Evolutionary conservation across 2,329 filamentous ascomycete species (phyloP).

Genomic region (Clonostachys byssicola): DNA sequence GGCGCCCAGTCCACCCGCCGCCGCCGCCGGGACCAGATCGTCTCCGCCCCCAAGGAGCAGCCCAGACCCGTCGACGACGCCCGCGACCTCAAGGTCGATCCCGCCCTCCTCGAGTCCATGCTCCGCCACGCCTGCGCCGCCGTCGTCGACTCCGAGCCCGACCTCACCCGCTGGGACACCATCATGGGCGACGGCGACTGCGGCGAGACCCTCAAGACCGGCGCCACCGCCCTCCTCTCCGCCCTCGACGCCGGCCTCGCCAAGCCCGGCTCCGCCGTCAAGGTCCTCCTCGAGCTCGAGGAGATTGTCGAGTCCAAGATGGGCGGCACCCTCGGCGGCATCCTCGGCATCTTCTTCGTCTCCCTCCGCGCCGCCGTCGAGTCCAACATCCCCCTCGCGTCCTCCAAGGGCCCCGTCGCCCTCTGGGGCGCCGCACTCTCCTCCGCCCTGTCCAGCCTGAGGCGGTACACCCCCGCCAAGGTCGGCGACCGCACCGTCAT

Average conservation of each 20-base stretch:
- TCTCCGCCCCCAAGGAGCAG: conserved; percentile 25
- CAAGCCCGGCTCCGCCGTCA: conserved; percentile 36
- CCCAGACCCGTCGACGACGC: conserved; percentile 27
- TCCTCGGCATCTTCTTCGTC: conserved; percentile 51
- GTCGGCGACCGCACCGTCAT: conserved; percentile 53
- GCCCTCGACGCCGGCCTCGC: conserved; percentile 35
- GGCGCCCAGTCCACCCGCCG: conserved; percentile 31
- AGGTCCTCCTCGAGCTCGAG: conserved; percentile 42
- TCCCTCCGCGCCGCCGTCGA: conserved; percentile 36
- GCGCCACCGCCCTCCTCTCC: conserved; percentile 42
- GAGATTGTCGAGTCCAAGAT: conserved; percentile 53
- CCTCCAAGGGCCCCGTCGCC: conserved; percentile 22
- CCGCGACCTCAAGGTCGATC: conserved; percentile 45
- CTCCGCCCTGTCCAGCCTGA: conserved; percentile 38
- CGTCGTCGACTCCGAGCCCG: conserved; percentile 54
- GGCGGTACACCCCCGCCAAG: conserved; percentile 49
- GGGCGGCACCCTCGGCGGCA: conserved; percentile 48
- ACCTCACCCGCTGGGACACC: conserved; percentile 60
- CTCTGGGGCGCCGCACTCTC: conserved; percentile 38
- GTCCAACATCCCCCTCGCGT: conserved; percentile 20
- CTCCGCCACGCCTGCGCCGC: conserved; percentile 48
- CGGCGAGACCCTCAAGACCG: conserved; percentile 55
- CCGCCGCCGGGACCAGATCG: conserved; percentile 36
- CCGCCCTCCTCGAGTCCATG: conserved; percentile 45
- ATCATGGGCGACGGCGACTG: conserved; percentile 54